These are phyloP conservation scores for Talaromyces ruber DNA, from an alignment of 495 filamentous ascomycete genomes.

Conservation along the genomic window DNA sequence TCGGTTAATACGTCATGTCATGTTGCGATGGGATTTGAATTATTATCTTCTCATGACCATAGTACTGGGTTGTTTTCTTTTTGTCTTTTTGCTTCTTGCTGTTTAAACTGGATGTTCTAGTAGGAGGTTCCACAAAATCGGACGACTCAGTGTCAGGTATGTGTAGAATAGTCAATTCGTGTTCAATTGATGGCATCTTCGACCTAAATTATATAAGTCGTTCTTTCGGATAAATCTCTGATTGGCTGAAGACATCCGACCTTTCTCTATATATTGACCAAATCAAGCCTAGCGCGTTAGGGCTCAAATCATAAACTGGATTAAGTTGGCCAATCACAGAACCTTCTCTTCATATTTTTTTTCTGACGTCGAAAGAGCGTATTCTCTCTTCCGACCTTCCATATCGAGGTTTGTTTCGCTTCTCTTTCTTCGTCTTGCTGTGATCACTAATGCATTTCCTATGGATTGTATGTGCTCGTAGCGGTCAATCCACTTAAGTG, in stretches of 20 bases:
- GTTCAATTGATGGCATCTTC: background rate
- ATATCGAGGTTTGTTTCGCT: background rate
- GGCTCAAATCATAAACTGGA: background rate
- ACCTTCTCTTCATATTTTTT: background rate
- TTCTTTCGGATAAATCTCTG: background rate
- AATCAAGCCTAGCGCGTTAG: background rate
- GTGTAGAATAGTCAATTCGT: background rate
- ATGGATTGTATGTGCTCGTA: too few species aligned
- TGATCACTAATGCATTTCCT: background rate
- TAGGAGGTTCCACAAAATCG: background rate
- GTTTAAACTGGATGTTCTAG: background rate
- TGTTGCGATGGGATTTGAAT: slow-evolving; percentile 1
- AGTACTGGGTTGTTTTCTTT: slow-evolving; percentile 10
- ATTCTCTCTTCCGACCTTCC: background rate
- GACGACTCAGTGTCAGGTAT: background rate
- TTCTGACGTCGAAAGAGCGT: background rate
- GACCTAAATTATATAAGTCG: background rate
- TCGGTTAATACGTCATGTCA: background rate
- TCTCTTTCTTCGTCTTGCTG: background rate
- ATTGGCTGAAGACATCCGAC: background rate
- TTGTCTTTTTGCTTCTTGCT: slow-evolving; percentile 3
- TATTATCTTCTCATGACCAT: slow-evolving; percentile 1
- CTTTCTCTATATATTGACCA: background rate
- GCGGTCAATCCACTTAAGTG: too few species aligned
- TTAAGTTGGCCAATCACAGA: background rate